A percentile compares a stretch with the other conserved stretches of the same genome.
These are phyloP conservation scores for Calonectria hongkongensis DNA, from an alignment of 2,329 filamentous ascomycete species.

Conservation along the genomic window DNA sequence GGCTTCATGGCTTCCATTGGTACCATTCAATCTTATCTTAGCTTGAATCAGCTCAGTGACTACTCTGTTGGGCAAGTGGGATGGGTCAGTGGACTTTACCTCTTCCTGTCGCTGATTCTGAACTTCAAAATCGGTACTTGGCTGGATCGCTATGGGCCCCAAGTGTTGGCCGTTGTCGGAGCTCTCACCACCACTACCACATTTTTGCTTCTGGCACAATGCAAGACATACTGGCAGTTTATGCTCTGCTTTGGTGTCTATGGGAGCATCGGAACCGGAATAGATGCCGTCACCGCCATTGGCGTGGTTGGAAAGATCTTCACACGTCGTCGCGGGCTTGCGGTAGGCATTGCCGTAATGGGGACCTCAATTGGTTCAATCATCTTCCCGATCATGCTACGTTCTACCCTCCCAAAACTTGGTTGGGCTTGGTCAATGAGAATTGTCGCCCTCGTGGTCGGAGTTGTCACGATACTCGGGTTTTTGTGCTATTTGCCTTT, in stretches of 20 bases:
- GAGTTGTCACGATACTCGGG: slow-evolving; percentile 48
- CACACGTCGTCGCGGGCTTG: slow-evolving; percentile 39
- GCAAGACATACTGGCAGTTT: slow-evolving; percentile 68
- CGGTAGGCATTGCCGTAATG: slow-evolving; percentile 41
- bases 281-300: slow-evolving; percentile 58
- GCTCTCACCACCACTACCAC: slow-evolving; percentile 58
- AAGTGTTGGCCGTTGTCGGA: slow-evolving; percentile 60
- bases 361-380: slow-evolving; percentile 54
- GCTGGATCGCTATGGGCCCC: slow-evolving; percentile 67
- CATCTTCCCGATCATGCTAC: slow-evolving; percentile 57
- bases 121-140: slow-evolving; percentile 67
- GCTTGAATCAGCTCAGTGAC: slow-evolving; percentile 62
- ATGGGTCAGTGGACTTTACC: slow-evolving; percentile 67
- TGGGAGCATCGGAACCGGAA: slow-evolving; percentile 62
- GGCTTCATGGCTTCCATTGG: slow-evolving; percentile 68
- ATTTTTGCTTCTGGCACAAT: slow-evolving; percentile 67
- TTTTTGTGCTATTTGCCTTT: slow-evolving; percentile 59
- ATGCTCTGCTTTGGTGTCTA: slow-evolving; percentile 64
- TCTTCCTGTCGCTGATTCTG: slow-evolving; percentile 65
- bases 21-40: slow-evolving; percentile 66
- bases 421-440: slow-evolving; percentile 59
- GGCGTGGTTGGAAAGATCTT: slow-evolving; percentile 55
- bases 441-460: slow-evolving; percentile 53
- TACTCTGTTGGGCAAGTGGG: slow-evolving; percentile 65
- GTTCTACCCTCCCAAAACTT: slow-evolving; percentile 47